Conservation (phyloP, 164 flowering plant species). For the Aristolochia contorta region DNA sequence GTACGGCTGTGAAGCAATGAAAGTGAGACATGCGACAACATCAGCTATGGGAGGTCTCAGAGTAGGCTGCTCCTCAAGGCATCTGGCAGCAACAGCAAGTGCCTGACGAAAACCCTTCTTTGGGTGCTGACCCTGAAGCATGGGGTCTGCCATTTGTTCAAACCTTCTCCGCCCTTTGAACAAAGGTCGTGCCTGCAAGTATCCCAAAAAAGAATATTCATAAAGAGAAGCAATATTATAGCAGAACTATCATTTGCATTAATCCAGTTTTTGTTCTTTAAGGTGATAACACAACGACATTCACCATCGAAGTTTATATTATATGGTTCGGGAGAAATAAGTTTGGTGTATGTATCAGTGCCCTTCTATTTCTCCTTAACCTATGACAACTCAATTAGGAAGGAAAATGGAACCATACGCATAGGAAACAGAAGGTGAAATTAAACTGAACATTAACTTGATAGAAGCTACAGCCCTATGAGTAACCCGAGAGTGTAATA, state of each 20-base stretch:
- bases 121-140: slow-evolving; percentile 2
- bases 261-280: neutral
- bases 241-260: neutral
- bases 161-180: neutral
- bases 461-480: too few relatives aligned
- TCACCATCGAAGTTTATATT: neutral
- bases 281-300: neutral
- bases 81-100: neutral
- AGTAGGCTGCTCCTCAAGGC: neutral
- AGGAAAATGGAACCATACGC: neutral
- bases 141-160: neutral
- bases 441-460: neutral
- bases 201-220: neutral
- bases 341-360: too few relatives aligned
- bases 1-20: neutral
- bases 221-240: neutral
- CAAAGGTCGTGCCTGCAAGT: slow-evolving; percentile 1
- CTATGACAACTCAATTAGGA: too few relatives aligned
- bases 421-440: neutral
- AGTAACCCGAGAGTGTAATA: too few relatives aligned
- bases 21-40: slow-evolving; percentile 1
- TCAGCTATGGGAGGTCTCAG: neutral
- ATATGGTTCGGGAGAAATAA: neutral
- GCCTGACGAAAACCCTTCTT: neutral
- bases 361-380: too few relatives aligned